Base-by-base conservation (phyloP, 164 flowering plant species). In the Stephania yunnanensis region DNA sequence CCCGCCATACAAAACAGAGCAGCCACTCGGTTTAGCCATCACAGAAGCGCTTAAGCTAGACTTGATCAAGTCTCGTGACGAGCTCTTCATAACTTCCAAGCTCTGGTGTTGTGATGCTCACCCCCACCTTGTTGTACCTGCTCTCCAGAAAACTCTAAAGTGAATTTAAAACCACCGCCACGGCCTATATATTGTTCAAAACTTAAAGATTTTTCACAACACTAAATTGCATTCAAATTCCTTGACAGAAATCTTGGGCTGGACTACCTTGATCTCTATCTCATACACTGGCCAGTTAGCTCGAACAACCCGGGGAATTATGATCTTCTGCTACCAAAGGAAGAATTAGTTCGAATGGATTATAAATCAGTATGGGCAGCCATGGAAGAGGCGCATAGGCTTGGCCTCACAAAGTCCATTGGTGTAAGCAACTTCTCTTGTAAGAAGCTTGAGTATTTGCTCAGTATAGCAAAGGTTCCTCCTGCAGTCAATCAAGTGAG, bases 41-140 rank as follows among this genome's bases (percentile, higher is more conserved):
- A 78, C 72, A 17, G 76, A 84, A 70, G 79, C 84, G 11, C 73
- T 82, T 36, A 66, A 74, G 13, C 74, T 30, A 6, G 79, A 82
- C 5, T 71, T 84, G 9, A 68, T 82, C 76, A 71, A 74, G 10
- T 65, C 70, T 15, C 79, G 85, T 11, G 70, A 74, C 3, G 81
- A 82, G 44, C 70, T 84, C 44, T 84, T 84, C 74, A 78, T 80
- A 67, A 80, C 82, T 6, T 76, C 82, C 69, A 77, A 80, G 72
- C 75, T 80, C 4, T 76, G 79, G 80, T 71, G 77, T 77, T 19
- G 30, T 44, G 71, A 80, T 10, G 75, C 72, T 52, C 77, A 84
- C 66, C 80, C 19, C 7, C 71, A 76, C 31, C 77, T 36, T 17
- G 83, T 82, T 69, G 55, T 79, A n/a, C 84, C 80, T 1, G 85